Percentiles rank a stretch among this genome's conserved stretches.
phyloP scores from a whole-genome alignment of 1,139 yeast species.

The Pichia sp. region DNA sequence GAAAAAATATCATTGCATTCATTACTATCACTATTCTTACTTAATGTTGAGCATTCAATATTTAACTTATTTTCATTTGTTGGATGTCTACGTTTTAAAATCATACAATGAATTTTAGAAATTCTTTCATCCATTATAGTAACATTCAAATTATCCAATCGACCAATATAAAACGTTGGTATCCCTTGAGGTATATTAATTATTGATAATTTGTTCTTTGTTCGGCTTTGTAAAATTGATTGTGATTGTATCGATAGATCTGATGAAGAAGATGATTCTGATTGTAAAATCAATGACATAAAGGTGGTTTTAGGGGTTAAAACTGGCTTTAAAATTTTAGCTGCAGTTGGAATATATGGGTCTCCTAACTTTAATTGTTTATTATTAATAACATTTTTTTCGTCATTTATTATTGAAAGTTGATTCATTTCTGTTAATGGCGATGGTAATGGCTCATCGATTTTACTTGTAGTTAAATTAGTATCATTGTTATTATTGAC shows the following conservation, averaged over 20 bases:
- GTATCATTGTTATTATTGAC: neutral
- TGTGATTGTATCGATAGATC: neutral
- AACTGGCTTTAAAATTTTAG: neutral
- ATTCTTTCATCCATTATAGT: constrained; percentile 64
- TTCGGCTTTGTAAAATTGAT: neutral
- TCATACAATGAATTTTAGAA: constrained; percentile 76
- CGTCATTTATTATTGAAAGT: neutral
- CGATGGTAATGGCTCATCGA: neutral
- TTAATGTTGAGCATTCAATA: neutral
- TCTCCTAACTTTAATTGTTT: neutral
- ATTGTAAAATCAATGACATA: constrained; percentile 6
- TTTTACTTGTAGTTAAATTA: neutral
- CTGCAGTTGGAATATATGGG: neutral
- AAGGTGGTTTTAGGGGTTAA: constrained; percentile 12
- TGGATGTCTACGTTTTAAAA: constrained; percentile 56
- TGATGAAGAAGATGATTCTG: neutral
- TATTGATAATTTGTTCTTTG: constrained; percentile 16
- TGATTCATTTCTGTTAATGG: neutral
- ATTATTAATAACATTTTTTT: neutral
- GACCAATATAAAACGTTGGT: constrained; percentile 58
- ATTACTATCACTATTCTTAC: neutral
- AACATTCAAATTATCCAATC: constrained; percentile 49
- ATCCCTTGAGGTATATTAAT: constrained; percentile 58
- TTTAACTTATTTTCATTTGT: constrained; percentile 22
- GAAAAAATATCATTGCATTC: constrained; percentile 39